phyloP scores from a whole-genome alignment of 805 yeast species.

The Saccharomycopsis oosterbeekiorum region DNA sequence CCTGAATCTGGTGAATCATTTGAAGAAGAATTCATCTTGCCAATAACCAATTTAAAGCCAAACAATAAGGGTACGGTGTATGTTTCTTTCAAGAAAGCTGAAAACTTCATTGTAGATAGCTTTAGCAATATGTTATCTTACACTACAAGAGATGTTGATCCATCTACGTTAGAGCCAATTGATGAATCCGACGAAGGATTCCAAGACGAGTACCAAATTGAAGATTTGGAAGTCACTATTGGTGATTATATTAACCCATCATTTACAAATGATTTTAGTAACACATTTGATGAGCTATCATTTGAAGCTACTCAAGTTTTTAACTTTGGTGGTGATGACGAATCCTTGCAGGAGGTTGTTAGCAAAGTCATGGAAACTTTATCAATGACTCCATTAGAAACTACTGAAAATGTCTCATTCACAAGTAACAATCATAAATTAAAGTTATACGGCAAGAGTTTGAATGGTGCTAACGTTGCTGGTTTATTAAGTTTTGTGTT shows the following conservation, averaged over 20 bases:
- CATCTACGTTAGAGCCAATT: constrained; percentile 54
- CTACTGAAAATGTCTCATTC: constrained; percentile 49
- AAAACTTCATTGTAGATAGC: constrained; percentile 31
- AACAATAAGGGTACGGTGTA: constrained; percentile 64
- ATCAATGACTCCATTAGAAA: constrained; percentile 65
- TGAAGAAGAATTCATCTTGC: constrained; percentile 62
- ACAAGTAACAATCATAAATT: constrained; percentile 51
- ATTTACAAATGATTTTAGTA: constrained; percentile 65
- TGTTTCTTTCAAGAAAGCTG: constrained; percentile 52
- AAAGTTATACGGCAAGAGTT: constrained; percentile 75
- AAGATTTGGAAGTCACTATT: constrained; percentile 58
- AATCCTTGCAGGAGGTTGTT: constrained; percentile 45
- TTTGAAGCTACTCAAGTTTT: constrained; percentile 56
- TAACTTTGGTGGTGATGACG: constrained; percentile 37
- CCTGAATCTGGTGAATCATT: constrained; percentile 44
- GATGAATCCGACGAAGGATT: constrained; percentile 72
- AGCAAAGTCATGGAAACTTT: constrained; percentile 41
- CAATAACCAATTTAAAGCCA: constrained; percentile 65
- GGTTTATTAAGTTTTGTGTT: constrained; percentile 34
- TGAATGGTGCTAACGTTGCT: constrained; percentile 37
- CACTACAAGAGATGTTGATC: constrained; percentile 70
- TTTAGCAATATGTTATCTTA: constrained; percentile 64
- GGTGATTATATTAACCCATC: constrained; percentile 80
- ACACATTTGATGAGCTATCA: constrained; percentile 59
- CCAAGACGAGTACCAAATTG: constrained; percentile 89